Base-by-base conservation (phyloP, 192 early-diverging fungal genomes). In the Chytriomyces confervae region DNA sequence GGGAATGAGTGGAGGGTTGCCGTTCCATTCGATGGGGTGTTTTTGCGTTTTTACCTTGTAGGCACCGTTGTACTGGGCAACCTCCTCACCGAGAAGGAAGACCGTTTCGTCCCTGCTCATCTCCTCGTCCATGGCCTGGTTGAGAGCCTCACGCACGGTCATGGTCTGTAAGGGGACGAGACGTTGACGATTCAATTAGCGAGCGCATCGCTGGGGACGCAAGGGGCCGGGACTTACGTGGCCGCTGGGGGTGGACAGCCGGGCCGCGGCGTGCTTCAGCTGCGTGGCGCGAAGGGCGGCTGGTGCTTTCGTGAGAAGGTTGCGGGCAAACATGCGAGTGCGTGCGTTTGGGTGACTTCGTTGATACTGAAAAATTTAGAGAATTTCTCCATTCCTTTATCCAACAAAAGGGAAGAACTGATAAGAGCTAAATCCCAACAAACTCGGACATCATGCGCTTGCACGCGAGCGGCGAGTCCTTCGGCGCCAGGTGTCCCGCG, bases 1-100 rank as follows among this genome's bases (percentile, higher is more conserved):
- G 16, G 6, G 36, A 11, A 29, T 18, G 65, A 20, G 36, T 36
- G 36, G 0, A 36, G 36, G 36, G 36, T 60, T 5, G 13, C 57
- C 57, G 57, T 60, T 60, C 16, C 7, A 49, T 13, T 46, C 16
- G 36, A 36, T 36, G 36, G 36, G 36, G 36, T 36, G 36, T 36
- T 36, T 36, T 36, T 36, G 36, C 47, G 70, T 23, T 62, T 82
- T 61, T 87, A 95, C 96, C 93, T 99, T 99, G 92, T 99, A 99
- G 29, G 97, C 96, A 77, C 97, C 97, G 84, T 97, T 99, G 89
- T 99, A 99, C 83, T 97, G 97, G 69, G 94, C 97, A 67, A 99
- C 97, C 77, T 99, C 97, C 84, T 99, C 97, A 72, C 97, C 97
- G 65, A 99, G 86, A 53, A 99, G 81, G 84, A 94, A 96, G 65